phyloP scores from a whole-genome alignment of 2,329 filamentous ascomycete species.

The Exophiala alcalophila region DNA sequence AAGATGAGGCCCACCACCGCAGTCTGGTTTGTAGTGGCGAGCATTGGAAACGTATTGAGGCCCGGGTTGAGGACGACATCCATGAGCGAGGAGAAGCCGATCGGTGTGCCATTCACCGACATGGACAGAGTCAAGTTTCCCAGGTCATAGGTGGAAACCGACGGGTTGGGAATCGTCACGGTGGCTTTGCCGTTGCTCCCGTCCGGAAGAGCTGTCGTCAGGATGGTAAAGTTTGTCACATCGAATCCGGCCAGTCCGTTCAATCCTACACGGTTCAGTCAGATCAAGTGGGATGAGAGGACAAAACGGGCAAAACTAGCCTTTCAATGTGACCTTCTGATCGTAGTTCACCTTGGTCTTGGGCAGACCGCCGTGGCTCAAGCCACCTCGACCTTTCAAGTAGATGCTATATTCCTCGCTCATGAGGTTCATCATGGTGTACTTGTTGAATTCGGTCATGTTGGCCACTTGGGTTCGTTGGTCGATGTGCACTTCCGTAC shows the following conservation, averaged over 20 bases:
- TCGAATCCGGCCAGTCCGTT: constrained; percentile 55
- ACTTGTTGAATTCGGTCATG: constrained; percentile 48
- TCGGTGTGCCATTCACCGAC: constrained; percentile 44
- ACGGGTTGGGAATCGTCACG: constrained; percentile 59
- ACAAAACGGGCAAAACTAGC: constrained; percentile 36
- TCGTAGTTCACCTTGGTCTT: constrained; percentile 54
- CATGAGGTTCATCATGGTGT: constrained; percentile 48
- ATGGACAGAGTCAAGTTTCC: constrained; percentile 59
- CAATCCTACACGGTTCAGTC: constrained; percentile 48
- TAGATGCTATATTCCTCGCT: constrained; percentile 50
- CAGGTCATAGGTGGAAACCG: constrained; percentile 55
- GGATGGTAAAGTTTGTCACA: constrained; percentile 49
- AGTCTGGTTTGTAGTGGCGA: constrained; percentile 47
- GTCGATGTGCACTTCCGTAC: constrained; percentile 42
- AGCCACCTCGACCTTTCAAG: constrained; percentile 51
- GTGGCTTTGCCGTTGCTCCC: constrained; percentile 55
- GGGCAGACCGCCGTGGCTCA: constrained; percentile 53
- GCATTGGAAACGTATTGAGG: constrained; percentile 52
- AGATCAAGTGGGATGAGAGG: constrained; percentile 3
- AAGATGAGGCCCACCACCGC: constrained; percentile 34
- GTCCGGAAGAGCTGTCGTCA: constrained; percentile 39
- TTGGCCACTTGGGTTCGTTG: constrained; percentile 45
- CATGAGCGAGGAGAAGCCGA: constrained; percentile 52
- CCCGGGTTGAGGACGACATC: constrained; percentile 55
- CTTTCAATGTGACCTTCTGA: constrained; percentile 56